Evolutionary conservation across 441 rosid species (phyloP).

Genomic region (Adansonia rubrostipa): DNA sequence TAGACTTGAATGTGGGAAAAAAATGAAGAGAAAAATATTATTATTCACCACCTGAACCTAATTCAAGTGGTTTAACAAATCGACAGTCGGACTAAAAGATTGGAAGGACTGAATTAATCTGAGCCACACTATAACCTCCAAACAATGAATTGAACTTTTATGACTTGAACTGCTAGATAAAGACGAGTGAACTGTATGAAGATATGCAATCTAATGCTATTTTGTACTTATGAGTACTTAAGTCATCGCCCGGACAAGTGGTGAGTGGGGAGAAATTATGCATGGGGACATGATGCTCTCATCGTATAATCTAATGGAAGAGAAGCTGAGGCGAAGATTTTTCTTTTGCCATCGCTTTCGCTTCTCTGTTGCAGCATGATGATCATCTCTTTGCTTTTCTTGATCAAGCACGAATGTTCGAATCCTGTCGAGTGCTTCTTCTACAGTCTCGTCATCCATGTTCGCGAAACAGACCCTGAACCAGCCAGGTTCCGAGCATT

Average conservation of each 20-base stretch:
- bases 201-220: too few species aligned
- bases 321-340: slow-evolving; percentile 42
- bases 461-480: slow-evolving; percentile 71
- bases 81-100: neutral
- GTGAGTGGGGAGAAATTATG: slow-evolving; percentile 56
- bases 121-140: neutral
- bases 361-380: slow-evolving; percentile 9
- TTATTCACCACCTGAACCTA: neutral
- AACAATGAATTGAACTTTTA: neutral
- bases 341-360: slow-evolving; percentile 39
- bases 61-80: neutral
- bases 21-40: neutral
- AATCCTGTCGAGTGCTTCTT: slow-evolving; percentile 46
- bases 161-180: neutral
- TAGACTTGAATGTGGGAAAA: neutral
- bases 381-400: slow-evolving; percentile 6
- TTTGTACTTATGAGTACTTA: neutral
- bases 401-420: slow-evolving; percentile 32
- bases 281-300: slow-evolving; percentile 46
- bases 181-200: neutral
- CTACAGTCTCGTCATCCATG: slow-evolving; percentile 56
- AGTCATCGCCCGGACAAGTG: slow-evolving; percentile 45
- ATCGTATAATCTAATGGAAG: slow-evolving; percentile 38
- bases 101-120: neutral
- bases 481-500: slow-evolving; percentile 60